Conservation (phyloP, 176 grass and related monocot genomes). For the Eremochloa ophiuroides region DNA sequence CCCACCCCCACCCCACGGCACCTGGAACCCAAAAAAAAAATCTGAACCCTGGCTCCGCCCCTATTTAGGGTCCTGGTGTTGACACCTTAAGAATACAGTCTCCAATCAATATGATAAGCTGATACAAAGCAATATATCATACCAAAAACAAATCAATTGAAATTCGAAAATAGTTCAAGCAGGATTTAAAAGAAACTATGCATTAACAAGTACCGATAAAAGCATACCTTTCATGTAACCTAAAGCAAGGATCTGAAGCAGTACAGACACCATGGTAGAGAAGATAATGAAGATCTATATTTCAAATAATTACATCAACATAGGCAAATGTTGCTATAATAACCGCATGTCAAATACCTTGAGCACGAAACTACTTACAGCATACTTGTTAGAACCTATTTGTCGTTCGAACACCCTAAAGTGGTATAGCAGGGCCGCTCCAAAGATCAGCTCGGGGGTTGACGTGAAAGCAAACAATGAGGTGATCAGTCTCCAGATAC, state of each 20-base stretch:
- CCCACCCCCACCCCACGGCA: too few species aligned
- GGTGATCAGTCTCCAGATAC: conserved; percentile 57
- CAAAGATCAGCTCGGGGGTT: conserved; percentile 80
- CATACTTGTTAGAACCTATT: conserved; percentile 93
- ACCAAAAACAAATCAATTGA: conserved; percentile 1
- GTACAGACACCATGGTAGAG: conserved; percentile 46
- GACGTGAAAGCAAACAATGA: conserved; percentile 78
- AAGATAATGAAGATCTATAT: conserved; percentile 80
- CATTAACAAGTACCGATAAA: not conserved
- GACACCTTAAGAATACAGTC: not conserved
- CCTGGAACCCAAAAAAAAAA: too few species aligned
- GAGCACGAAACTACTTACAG: conserved; percentile 48
- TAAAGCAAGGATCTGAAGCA: conserved; percentile 80
- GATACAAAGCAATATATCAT: conserved; percentile 3
- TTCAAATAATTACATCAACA: conserved; percentile 28
- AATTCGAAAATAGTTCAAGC: not conserved
- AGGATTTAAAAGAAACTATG: not conserved
- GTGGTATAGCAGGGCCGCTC: conserved; percentile 75
- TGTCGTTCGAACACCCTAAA: conserved; percentile 92
- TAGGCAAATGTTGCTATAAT: conserved; percentile 1
- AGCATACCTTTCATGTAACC: conserved; percentile 72
- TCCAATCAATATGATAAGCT: not conserved
- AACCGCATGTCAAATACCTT: not conserved
- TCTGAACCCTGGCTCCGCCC: too few species aligned
- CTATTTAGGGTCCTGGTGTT: not conserved